Base-by-base conservation (phyloP, 2,329 filamentous ascomycete genomes). In the Fusarium poae region DNA sequence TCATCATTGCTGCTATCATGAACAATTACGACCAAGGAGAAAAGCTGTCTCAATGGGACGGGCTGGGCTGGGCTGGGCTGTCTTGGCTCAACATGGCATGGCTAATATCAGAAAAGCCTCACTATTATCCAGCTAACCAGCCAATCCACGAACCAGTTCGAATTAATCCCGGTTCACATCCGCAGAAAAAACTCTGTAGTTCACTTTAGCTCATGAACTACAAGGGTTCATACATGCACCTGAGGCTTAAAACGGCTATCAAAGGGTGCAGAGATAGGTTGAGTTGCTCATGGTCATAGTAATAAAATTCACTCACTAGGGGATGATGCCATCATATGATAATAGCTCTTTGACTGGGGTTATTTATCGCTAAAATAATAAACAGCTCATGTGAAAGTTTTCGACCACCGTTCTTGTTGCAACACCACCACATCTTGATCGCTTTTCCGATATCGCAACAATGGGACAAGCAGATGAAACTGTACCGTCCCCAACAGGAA, bases 211-310 rank as follows among this genome's bases (percentile, higher is more conserved):
- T 67, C 62, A 51, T 20, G 39, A 42, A 48, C 40, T 62, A 62
- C 46, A 62, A 67, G 51, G 62, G 63, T 67, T 25, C 18, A 30
- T 37, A 25, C 51, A 49, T 56, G 66, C 43, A 69, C 23, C 27
- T 56, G 67, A 69, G 66, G 62, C 67, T 69, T 56, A 64, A 70
- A 67, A 51, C 57, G 66, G 66, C 20, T 59, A 68, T 34, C 39
- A 4, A 58, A 39, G 54, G 52, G 52, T 54, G 13, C 43, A 46
- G 42, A 34, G 51, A 45, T 53, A 53, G 34, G 21, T 37, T 7
- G 21, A 50, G 21, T 34, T 20, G 29, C 44, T 49, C 30, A 43
- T 16, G 11, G 16, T 49, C 30, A 43, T 16, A 18, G 16, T 23
- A 30, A 18, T n/a, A 20, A 70, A 70, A 70, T 70, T 65, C 62